phyloP scores from a whole-genome alignment of 441 rosid genomes.

The Melastoma candidum region DNA sequence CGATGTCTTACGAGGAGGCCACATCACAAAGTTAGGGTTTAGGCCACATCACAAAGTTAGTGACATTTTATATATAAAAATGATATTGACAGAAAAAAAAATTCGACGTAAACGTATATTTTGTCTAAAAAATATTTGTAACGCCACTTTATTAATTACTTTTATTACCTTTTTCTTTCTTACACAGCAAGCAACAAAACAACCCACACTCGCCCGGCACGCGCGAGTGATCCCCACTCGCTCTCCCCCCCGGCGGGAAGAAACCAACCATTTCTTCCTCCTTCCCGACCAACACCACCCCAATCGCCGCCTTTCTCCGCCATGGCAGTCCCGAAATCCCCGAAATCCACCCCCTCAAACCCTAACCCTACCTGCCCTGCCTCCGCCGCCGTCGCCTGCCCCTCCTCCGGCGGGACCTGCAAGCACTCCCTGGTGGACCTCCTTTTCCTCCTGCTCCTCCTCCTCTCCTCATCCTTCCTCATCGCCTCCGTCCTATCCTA shows the following conservation, averaged over 20 bases:
- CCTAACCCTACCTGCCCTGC: constrained; percentile 7
- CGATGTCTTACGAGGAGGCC: too few species aligned
- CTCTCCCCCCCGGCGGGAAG: constrained; percentile 4
- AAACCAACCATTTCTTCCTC: constrained; percentile 17
- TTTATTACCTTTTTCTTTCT: too few species aligned
- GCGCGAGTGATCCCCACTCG: too few species aligned
- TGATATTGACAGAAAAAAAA: too few species aligned
- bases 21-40: too few species aligned
- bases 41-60: too few species aligned
- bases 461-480: constrained; percentile 58
- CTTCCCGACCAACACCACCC: not conserved
- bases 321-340: not conserved
- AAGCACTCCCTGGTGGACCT: constrained; percentile 63
- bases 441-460: constrained; percentile 72
- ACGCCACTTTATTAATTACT: too few species aligned
- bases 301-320: not conserved
- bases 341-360: constrained; percentile 5
- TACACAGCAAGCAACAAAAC: too few species aligned
- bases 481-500: constrained; percentile 64
- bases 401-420: constrained; percentile 77
- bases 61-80: too few species aligned
- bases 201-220: too few species aligned
- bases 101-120: too few species aligned
- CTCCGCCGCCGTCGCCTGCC: not conserved
- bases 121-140: too few species aligned